These are phyloP conservation scores for Boehmeria nivea DNA, from an alignment of 306 rosid species.

Conservation along the genomic window DNA sequence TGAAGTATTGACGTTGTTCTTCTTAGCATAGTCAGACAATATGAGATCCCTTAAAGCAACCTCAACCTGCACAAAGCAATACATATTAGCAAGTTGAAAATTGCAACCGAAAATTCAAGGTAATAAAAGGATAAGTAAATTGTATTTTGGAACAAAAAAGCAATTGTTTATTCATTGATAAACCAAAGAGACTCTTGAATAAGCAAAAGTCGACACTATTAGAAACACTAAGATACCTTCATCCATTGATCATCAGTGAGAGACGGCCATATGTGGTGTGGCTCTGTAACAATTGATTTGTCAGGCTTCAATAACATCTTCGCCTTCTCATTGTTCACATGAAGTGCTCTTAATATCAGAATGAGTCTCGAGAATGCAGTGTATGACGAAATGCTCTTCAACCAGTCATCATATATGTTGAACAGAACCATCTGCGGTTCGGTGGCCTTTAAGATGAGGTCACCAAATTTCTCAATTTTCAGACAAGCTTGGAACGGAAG, in stretches of 20 bases:
- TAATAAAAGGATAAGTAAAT: too few relatives aligned
- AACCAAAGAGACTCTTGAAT: neutral
- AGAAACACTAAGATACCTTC: constrained; percentile 55
- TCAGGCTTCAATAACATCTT: constrained; percentile 97
- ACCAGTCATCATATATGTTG: constrained; percentile 98
- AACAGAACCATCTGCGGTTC: constrained; percentile 99
- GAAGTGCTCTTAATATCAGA: constrained; percentile 91
- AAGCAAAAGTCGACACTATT: neutral
- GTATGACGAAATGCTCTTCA: constrained; percentile 95
- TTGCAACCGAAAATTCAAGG: too few relatives aligned
- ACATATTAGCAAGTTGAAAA: too few relatives aligned
- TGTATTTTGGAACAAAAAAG: too few relatives aligned
- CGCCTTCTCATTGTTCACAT: constrained; percentile 96
- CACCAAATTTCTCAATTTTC: constrained; percentile 98
- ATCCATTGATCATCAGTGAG: constrained; percentile 97
- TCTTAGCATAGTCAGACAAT: constrained; percentile 96
- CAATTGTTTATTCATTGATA: neutral
- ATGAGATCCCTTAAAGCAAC: constrained; percentile 98
- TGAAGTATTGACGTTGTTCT: constrained; percentile 96
- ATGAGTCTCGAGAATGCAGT: constrained; percentile 97
- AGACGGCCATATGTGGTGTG: constrained; percentile 99
- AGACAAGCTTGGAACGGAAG: constrained; percentile 99
- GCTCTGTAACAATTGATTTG: constrained; percentile 84
- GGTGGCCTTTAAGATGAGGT: constrained; percentile 94
- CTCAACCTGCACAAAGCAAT: constrained; percentile 67